Evolutionary conservation across 2,329 filamentous ascomycete species (phyloP), one percentile per base, ranked within the genome.

Genomic region (Trichoderma sp.): DNA sequence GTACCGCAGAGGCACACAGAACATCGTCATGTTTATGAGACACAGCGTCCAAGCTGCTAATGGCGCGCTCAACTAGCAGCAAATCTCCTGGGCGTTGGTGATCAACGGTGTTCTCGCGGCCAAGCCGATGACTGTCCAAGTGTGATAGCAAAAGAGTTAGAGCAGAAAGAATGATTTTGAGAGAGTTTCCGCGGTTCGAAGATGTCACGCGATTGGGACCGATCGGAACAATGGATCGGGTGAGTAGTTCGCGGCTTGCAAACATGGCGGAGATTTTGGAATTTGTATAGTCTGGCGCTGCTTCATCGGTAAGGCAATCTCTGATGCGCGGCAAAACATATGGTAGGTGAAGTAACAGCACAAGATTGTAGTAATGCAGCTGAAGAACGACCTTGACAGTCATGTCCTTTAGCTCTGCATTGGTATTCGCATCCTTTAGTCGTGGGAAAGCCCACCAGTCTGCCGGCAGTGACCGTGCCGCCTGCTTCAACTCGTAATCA

Each of bases 331-430:
- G 75, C 11, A 84, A 70, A 66, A 83, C 76, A 70, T 80, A 83
- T 0, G 83, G 83, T 1, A 84, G 74, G 71, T 85, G 82, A 0
- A 84, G 78, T 68, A 81, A 79, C 59, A 78, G 77, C 1, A 84
- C 73, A 8, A 84, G 74, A 62, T 79, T 77, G 70, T 82, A 81
- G 69, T 84, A 79, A 26, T 78, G 74, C 3, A 82, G 71, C 61
- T 84, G 82, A 13, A 76, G 73, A 57, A 77, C 70, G 26, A 82
- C 71, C 7, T 81, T 79, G 17, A 75, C 78, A 59, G 82, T 78
- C 74, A 73, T 75, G 50, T 80, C 74, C 11, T 74, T 71, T 17
- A 79, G 75, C 13, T 73, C 59, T 3, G 72, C 74, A 13, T 63
- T 71, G 1, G 76, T 57, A 23, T 64, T 72, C 6, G 73, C 68